A percentile compares a stretch with the other conserved stretches of the same genome.
Conservation (phyloP, 2,329 filamentous ascomycete genomes). For the Neocucurbitaria cava region DNA sequence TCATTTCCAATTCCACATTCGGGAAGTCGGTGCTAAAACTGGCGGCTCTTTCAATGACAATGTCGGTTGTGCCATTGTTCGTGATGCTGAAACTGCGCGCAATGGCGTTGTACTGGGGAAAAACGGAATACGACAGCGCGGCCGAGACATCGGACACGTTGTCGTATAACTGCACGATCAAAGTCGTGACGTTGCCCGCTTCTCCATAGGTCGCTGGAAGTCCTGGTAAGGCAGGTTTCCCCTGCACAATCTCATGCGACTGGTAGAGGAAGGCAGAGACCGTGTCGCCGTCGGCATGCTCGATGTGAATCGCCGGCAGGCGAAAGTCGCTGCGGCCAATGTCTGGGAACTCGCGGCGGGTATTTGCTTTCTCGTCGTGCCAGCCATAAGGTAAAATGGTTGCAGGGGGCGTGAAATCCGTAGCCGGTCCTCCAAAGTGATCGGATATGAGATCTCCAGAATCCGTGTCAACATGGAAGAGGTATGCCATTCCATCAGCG, state of each 20-base stretch:
- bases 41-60: conserved; percentile 64
- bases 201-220: conserved; percentile 67
- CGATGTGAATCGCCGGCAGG: conserved; percentile 66
- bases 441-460: conserved; percentile 66
- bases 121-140: conserved; percentile 68
- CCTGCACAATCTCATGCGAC: conserved; percentile 61
- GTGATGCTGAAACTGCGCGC: conserved; percentile 67
- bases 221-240: conserved; percentile 64
- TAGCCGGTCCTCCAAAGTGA: conserved; percentile 66
- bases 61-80: conserved; percentile 62
- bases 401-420: conserved; percentile 59
- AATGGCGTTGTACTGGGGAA: conserved; percentile 67
- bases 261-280: conserved; percentile 66
- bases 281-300: conserved; percentile 65
- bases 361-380: conserved; percentile 58
- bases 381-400: conserved; percentile 58
- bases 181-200: conserved; percentile 63
- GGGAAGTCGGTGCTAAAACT: conserved; percentile 69
- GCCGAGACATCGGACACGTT: conserved; percentile 65
- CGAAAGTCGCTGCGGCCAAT: conserved; percentile 69
- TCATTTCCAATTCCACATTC: conserved; percentile 66
- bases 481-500: conserved; percentile 65
- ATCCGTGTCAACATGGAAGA: conserved; percentile 66
- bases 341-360: conserved; percentile 69
- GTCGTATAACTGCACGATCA: conserved; percentile 66